Percentiles rank a stretch among this genome's conserved stretches.
Evolutionary conservation across 208 protist species (phyloP).

Genomic region (Trypanosoma congolense): DNA sequence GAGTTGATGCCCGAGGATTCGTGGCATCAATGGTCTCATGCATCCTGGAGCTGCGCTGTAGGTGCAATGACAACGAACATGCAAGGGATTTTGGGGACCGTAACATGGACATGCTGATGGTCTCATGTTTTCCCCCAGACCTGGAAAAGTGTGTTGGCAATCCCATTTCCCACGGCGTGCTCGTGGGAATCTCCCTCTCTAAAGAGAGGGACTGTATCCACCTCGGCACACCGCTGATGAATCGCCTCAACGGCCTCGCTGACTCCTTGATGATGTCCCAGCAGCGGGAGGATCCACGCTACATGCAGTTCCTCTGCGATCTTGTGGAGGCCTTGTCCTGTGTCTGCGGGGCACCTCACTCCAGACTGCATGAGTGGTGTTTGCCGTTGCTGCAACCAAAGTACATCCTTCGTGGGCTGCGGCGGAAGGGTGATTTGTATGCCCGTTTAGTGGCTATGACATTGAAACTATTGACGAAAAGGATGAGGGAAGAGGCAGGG

Average conservation of each 20-base stretch:
- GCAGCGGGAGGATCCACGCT: conserved; percentile 46
- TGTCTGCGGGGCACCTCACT: conserved; percentile 51
- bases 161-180: conserved; percentile 49
- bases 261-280: conserved; percentile 60
- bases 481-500: conserved; percentile 51
- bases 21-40: conserved; percentile 70
- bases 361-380: conserved; percentile 72
- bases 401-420: conserved; percentile 70
- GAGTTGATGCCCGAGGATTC: conserved; percentile 65
- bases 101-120: conserved; percentile 45
- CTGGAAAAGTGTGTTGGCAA: conserved; percentile 61
- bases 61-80: neutral
- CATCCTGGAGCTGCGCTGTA: conserved; percentile 52
- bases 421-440: conserved; percentile 72
- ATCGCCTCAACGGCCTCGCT: conserved; percentile 64
- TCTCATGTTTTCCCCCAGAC: conserved; percentile 48
- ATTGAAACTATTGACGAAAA: conserved; percentile 62
- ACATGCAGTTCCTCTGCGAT: conserved; percentile 65
- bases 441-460: conserved; percentile 65
- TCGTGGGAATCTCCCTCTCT: conserved; percentile 63
- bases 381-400: conserved; percentile 65
- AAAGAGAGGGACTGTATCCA: conserved; percentile 38
- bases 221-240: conserved; percentile 45
- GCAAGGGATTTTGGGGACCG: conserved; percentile 55
- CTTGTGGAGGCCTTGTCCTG: conserved; percentile 75